Base-by-base conservation (phyloP, 1,139 yeast species). In the Magnusiomyces paraingens region DNA sequence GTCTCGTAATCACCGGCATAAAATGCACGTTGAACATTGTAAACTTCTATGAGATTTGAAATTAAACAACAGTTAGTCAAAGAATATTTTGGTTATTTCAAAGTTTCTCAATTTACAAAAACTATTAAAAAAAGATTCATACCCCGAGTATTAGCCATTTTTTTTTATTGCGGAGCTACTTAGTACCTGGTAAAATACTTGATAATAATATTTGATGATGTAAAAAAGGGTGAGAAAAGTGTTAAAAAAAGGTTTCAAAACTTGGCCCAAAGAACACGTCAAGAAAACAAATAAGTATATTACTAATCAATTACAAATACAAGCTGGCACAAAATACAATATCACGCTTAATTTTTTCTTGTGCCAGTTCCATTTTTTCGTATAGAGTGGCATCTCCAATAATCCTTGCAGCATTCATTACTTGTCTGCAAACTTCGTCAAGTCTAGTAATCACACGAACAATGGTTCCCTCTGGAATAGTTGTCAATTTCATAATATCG, bases 301-400 rank as follows among this genome's bases (percentile, higher is more conserved):
- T 20, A 49, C 20, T 15, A 17, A 44, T 18, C 15, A 4, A 15
- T 63, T 77, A 90, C 61, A 93, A 74, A 69, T 94, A 93, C 59
- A 94, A 78, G 57, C 96, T 88, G 2, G 99, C 97, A 69, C 98
- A 94, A 71, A 94, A 94, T 0, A 94, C 98, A 62, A 93, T 93
- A 70, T 93, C 99, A 64, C 99, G 81, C 71, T 93, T 93, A 68
- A 93, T 93, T 69, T 82, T 81, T 67, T 93, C 99, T 70, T 93
- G 99, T 0, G 98, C 97, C 57, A 82, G 84, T 26, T 82, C 78
- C 95, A 94, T 89, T 70, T 91, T 91, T 49, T 88, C 77, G 68
- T 90, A 95, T 61, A 94, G 76, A 14, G 82, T 79, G 2, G 95
- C 84, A 69, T 93, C 97, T 53, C 99, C 99, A 63, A 94, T 89